Evolutionary conservation across 2,329 filamentous ascomycete species (phyloP).

Genomic region (Arthrobotrys conoides): DNA sequence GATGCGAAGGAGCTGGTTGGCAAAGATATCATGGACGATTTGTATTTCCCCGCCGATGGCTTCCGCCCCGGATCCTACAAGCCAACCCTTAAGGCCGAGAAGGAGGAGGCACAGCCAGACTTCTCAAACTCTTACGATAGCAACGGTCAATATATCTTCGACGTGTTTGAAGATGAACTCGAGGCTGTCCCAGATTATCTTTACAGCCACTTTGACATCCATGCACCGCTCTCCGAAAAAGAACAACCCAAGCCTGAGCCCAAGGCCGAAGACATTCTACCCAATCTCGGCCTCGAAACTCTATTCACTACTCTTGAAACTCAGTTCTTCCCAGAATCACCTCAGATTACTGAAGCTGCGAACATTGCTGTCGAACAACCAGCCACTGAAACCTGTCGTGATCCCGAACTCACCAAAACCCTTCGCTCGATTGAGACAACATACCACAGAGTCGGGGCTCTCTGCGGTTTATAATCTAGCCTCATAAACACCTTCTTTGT

Average conservation of each 20-base stretch:
- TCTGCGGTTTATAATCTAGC: slow-evolving; percentile 50
- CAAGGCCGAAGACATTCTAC: slow-evolving; percentile 53
- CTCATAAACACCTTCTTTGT: slow-evolving; percentile 21
- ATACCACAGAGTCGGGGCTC: slow-evolving; percentile 49
- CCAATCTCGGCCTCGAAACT: slow-evolving; percentile 53
- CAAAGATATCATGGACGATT: slow-evolving; percentile 57
- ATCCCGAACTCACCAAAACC: slow-evolving; percentile 54
- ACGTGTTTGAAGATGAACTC: slow-evolving; percentile 59
- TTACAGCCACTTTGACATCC: slow-evolving; percentile 59
- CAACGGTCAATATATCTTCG: slow-evolving; percentile 59
- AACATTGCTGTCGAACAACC: slow-evolving; percentile 32
- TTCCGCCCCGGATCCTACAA: slow-evolving; percentile 57
- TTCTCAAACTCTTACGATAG: slow-evolving; percentile 58
- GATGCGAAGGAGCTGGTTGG: slow-evolving; percentile 52
- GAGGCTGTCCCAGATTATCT: slow-evolving; percentile 54
- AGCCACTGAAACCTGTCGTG: slow-evolving; percentile 42
- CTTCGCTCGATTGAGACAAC: slow-evolving; percentile 58
- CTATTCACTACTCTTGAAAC: slow-evolving; percentile 54
- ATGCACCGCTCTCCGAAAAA: slow-evolving; percentile 54
- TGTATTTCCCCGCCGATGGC: slow-evolving; percentile 51
- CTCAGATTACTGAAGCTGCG: slow-evolving; percentile 45
- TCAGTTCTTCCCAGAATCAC: slow-evolving; percentile 47
- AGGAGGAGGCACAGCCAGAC: slow-evolving; percentile 46
- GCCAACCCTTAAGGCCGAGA: slow-evolving; percentile 50
- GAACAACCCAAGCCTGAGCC: slow-evolving; percentile 43